Conservation (phyloP, 2,329 filamentous ascomycete species). For the Colletotrichum zoysiae region DNA sequence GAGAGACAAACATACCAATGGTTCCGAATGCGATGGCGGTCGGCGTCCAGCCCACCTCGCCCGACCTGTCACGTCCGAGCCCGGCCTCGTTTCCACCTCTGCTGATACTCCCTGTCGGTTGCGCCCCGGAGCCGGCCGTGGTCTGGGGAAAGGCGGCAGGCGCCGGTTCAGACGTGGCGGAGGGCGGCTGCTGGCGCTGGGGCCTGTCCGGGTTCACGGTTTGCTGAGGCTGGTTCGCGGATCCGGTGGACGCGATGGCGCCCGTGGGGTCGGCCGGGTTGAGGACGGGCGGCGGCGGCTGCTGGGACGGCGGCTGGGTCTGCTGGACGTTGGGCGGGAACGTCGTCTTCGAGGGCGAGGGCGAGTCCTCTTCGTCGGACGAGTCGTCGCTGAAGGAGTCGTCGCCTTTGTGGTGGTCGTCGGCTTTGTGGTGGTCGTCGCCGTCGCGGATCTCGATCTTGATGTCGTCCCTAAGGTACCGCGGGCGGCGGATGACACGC, state of each 20-base stretch:
- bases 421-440: neutral
- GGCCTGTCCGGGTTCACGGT: neutral
- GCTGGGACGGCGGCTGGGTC: constrained; percentile 5
- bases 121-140: constrained; percentile 1
- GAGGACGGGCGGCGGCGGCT: constrained; percentile 23
- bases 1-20: constrained; percentile 4
- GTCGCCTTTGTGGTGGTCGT: constrained; percentile 1
- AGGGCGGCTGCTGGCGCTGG: neutral
- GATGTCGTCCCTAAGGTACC: constrained; percentile 18
- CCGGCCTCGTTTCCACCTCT: constrained; percentile 28
- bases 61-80: constrained; percentile 12
- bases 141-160: constrained; percentile 18
- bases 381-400: constrained; percentile 13
- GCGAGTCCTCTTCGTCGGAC: constrained; percentile 35
- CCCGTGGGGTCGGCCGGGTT: constrained; percentile 29
- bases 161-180: neutral
- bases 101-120: neutral
- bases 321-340: constrained; percentile 19
- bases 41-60: constrained; percentile 32
- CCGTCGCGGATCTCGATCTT: constrained; percentile 31
- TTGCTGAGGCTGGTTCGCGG: neutral
- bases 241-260: constrained; percentile 1
- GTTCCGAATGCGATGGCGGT: constrained; percentile 40
- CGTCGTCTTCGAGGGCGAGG: constrained; percentile 16
- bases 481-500: constrained; percentile 22